Base-by-base conservation (phyloP, 768 basidiomycete species). In the Panaeolus cyanescens region DNA sequence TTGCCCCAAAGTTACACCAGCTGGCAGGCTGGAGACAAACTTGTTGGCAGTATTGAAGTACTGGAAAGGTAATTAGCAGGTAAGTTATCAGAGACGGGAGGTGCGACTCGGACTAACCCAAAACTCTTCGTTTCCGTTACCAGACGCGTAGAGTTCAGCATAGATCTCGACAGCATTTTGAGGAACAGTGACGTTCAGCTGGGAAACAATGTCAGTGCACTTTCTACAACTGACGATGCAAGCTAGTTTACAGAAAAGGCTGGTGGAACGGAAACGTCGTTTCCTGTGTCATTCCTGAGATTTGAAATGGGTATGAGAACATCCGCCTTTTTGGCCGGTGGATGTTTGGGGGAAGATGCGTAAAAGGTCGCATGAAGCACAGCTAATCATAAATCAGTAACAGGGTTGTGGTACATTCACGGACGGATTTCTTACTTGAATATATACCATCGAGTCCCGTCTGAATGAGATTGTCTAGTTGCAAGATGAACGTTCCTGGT, bases 221-320 rank as follows among this genome's bases (percentile, higher is more conserved):
- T n/a, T 10, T 30, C 20, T 9, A 19, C 13, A 20, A 45, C 30
- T 25, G 22, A 32, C n/a, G 30, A 31, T 22, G 19, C 55, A 19
- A 12, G 10, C 15, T 6, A 28, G 40, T 66, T 36, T 67, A 91
- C 90, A 10, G 89, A 89, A 65, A 91, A 90, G 3, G 77, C 79
- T 4, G 91, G 90, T 28, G 91, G 91, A 2, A 92, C 88, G 33
- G 88, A 88, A 5, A 87, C 88, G n/a, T 87, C 83, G 61, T 87
- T 83, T n/a, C 86, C 88, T 9, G 86, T 86, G 58, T 81, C 75
- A 59, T 88, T 86, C 8, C 78, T 76, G 60, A 88, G 71, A 4
- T 88, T 90, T 1, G 88, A 87, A 12, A 93, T 78, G 0, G 91
- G 89, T 31, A 93, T 80, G 50, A 93, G 88, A 25, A 84, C 63